These are phyloP conservation scores for Aspergillus sclerotioniger DNA, from an alignment of 495 filamentous ascomycete species.

Conservation along the genomic window DNA sequence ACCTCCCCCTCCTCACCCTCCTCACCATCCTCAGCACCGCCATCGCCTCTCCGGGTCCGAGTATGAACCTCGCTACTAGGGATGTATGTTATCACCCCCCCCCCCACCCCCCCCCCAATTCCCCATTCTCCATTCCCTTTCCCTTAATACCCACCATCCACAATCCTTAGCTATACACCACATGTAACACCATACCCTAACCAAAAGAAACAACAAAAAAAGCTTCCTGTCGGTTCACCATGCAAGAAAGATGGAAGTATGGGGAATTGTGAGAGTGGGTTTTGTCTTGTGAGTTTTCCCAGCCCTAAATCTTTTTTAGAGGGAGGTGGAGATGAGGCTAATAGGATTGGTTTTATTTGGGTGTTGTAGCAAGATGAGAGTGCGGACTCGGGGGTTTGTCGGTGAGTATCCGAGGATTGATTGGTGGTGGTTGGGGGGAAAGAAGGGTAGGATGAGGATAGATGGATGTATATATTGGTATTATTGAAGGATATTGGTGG, in stretches of 20 bases:
- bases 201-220: too few species aligned
- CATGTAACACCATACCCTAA: too few species aligned
- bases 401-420: neutral
- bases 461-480: neutral
- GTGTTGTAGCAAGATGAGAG: neutral
- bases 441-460: neutral
- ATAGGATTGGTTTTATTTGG: neutral
- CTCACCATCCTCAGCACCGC: neutral
- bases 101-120: too few species aligned
- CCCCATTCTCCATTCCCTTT: too few species aligned
- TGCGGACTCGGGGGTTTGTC: neutral
- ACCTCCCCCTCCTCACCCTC: neutral
- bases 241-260: conserved; percentile 1
- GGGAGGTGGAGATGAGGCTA: neutral
- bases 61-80: neutral
- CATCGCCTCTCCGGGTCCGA: neutral
- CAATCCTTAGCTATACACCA: too few species aligned
- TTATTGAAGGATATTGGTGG: neutral
- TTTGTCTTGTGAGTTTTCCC: neutral
- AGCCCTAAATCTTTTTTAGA: too few species aligned
- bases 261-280: conserved; percentile 3
- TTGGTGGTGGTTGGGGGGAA: neutral
- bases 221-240: neutral
- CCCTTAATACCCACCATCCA: too few species aligned
- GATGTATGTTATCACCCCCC: neutral